Evolutionary conservation across 352 stramenopile species (phyloP), one percentile per base, ranked within the genome.

Genomic region (Globisporangium cederbergense): DNA sequence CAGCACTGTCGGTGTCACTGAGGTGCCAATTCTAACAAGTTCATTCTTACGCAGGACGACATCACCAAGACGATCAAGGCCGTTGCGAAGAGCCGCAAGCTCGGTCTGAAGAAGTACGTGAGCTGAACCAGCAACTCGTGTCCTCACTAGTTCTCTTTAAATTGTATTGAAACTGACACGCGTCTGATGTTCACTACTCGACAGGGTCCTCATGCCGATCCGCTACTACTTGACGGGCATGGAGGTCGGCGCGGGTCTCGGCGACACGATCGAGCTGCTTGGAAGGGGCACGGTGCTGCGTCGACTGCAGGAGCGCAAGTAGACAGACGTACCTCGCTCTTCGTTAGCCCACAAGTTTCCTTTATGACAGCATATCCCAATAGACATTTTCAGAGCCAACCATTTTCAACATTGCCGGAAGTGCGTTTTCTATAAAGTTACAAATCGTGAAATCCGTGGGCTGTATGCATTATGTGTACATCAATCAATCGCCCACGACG

Each of bases 141-240:
- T 9, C 4, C 32, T 50, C 18, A 28, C 7, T 50, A 20, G 2
- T 5, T 7, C 16, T 4, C 14, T 46, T 2, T 40, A 14, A 20
- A 3, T 20, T 34, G 10, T 22, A 36, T 36, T 36, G 32, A 36
- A 36, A 36, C 7, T 36, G 32, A 36, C 32, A 36, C 32, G 32
- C 32, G 4, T 9, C 32, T 36, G 32, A 36, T 36, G 32, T 4
- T 8, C 32, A 9, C 32, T 52, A 57, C 20, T 62, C 3, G 69
- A 34, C 34, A 95, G 86, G 57, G 81, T 95, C 49, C 71, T 95
- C n/a, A 96, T 96, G 87, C 85, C 87, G 10, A 81, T 94, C 54
- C 87, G 87, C 4, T 96, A 96, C 71, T 93, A 90, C 59, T 45
- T 93, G 28, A 96, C 87, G 1, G 87, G 83, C 6, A 94, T 94